phyloP scores from a whole-genome alignment of 192 early-diverging fungal species.

The Backusella tarrabulga region DNA sequence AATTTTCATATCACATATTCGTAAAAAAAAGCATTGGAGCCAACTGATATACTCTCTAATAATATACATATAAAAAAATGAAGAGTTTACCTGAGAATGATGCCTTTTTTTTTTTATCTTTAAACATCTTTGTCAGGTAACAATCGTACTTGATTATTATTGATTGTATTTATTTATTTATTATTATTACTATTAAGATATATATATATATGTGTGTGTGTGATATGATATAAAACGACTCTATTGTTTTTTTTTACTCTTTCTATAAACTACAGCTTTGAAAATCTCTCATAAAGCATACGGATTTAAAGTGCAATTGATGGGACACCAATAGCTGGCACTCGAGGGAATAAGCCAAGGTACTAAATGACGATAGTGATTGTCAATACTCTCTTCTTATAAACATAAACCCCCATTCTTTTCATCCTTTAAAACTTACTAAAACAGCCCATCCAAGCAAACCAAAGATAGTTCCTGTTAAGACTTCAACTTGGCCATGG shows the following conservation, averaged over 20 bases:
- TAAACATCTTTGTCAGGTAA: too few species aligned
- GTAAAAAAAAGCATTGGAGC: too few species aligned
- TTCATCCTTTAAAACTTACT: conserved; percentile 20
- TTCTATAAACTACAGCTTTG: background rate
- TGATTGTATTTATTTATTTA: too few species aligned
- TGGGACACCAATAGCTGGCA: conserved; percentile 14
- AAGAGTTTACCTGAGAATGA: too few species aligned
- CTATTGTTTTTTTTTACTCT: background rate
- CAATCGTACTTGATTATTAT: background rate
- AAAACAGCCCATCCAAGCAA: conserved; percentile 61
- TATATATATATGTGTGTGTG: background rate
- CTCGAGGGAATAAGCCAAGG: conserved; percentile 20
- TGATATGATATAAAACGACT: background rate
- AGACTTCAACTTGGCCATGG: conserved; percentile 67
- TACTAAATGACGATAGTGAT: conserved; percentile 3
- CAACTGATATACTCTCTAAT: too few species aligned
- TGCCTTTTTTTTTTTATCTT: too few species aligned
- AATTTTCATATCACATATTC: too few species aligned
- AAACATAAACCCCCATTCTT: background rate
- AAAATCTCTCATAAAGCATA: background rate
- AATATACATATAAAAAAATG: too few species aligned
- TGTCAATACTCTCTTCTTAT: background rate
- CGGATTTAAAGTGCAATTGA: background rate
- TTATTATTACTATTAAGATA: background rate
- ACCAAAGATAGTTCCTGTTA: conserved; percentile 68